Evolutionary conservation across 257 asterid genomes (phyloP), one percentile per base, ranked within the genome.

Genomic region (Lithospermum erythrorhizon): DNA sequence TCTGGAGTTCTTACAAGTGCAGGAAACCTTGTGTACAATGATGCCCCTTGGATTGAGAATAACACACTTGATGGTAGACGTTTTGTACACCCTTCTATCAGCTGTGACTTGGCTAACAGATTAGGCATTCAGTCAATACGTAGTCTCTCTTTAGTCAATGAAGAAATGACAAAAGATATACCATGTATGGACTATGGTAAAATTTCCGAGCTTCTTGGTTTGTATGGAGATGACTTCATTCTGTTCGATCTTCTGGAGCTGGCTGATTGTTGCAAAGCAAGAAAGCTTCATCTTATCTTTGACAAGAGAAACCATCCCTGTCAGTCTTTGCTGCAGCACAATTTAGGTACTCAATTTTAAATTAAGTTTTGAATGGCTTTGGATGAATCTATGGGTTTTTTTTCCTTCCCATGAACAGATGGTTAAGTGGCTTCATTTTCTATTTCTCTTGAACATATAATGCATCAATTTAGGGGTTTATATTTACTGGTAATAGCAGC

Each of bases 241-340:
- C 83, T 87, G 69, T 87, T 82, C 73, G 98, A 90, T 69, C 83
- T 90, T 65, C 94, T 90, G 49, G 98, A 87, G 80, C 72, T 90
- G 83, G 96, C 96, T 55, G 98, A 90, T 77, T 85, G 98, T 81
- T 87, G 96, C 89, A 87, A 83, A 81, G 86, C 95, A 21, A 78
- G 78, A 72, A 90, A 82, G 73, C 94, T 90, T 75, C 96, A 87
- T 80, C 76, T 90, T 69, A 81, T 90, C 64, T 83, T 82, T 75
- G 98, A 90, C 82, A 85, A 81, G 81, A 83, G 98, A 76, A 95
- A 85, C 65, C 98, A 90, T 83, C 85, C 86, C 61, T 81, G 86
- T 17, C 84, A 83, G 72, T 82, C 95, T 61, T 84, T 90, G 66
- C 68, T 90, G 85, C 98, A 90, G 81, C 96, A 90, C 71, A 90